A percentile compares a stretch with the other conserved stretches of the same genome.
Evolutionary conservation across 345 rosid genomes (phyloP).

Genomic region (Citropsis articulata): DNA sequence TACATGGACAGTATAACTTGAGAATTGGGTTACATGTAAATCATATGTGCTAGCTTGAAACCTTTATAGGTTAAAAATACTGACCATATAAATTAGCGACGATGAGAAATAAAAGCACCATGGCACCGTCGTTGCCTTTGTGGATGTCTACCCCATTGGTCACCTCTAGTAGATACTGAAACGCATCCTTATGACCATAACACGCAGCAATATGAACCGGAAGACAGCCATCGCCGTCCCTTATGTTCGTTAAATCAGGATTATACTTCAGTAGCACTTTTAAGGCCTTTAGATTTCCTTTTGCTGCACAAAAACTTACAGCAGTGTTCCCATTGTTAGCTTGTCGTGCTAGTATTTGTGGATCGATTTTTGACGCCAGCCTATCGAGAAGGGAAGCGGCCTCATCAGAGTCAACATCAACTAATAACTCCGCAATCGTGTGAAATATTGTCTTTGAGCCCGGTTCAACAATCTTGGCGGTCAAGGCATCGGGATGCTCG

Average conservation of each 20-base stretch:
- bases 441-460: neutral
- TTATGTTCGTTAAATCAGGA: neutral
- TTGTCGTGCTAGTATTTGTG: neutral
- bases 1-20: too few species aligned
- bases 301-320: neutral
- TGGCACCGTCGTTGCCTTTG: neutral
- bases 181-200: neutral
- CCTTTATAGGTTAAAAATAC: neutral
- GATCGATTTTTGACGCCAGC: neutral
- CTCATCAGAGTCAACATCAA: neutral
- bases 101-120: too few species aligned
- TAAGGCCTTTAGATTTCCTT: neutral
- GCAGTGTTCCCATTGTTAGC: too few species aligned
- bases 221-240: fast-evolving
- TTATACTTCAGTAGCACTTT: neutral
- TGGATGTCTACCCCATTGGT: neutral
- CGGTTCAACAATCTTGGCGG: too few species aligned
- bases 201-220: neutral
- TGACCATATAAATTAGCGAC: too few species aligned
- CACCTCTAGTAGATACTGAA: neutral
- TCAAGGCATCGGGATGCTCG: neutral
- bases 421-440: fast-evolving
- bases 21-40: too few species aligned
- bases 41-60: neutral
- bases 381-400: neutral